phyloP scores from a whole-genome alignment of 1,284 basidiomycete genomes.

The Ganoderma multipileum region DNA sequence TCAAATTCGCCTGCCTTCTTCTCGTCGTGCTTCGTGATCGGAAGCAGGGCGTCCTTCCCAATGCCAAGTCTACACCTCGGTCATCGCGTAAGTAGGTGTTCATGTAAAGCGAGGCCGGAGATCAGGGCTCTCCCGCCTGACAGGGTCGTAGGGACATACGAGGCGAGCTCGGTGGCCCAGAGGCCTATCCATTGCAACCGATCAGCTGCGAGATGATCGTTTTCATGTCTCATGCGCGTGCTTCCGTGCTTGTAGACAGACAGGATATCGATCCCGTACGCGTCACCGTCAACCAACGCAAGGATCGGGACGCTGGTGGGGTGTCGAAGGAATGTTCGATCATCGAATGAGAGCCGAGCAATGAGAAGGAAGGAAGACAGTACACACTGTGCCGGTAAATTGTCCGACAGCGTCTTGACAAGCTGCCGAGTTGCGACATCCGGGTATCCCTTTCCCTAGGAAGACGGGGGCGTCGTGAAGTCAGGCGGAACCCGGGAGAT shows the following conservation, averaged over 20 bases:
- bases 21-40: slow-evolving; percentile 75
- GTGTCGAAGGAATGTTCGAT: neutral
- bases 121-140: neutral
- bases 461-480: neutral
- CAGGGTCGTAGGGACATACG: slow-evolving; percentile 46
- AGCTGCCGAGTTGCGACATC: slow-evolving; percentile 89
- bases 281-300: slow-evolving; percentile 88
- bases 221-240: slow-evolving; percentile 67
- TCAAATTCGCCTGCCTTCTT: slow-evolving; percentile 61
- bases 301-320: slow-evolving; percentile 69
- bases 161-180: slow-evolving; percentile 67
- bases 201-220: slow-evolving; percentile 63
- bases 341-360: neutral
- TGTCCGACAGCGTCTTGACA: slow-evolving; percentile 71
- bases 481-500: neutral
- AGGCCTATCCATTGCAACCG: slow-evolving; percentile 84
- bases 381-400: slow-evolving; percentile 63
- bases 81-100: neutral
- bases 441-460: slow-evolving; percentile 93
- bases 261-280: slow-evolving; percentile 89
- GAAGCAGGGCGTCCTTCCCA: slow-evolving; percentile 66
- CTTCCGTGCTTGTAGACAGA: slow-evolving; percentile 85
- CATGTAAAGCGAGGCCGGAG: neutral
- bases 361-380: slow-evolving; percentile 19
- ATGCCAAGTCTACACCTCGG: slow-evolving; percentile 59